Percentiles rank a stretch among this genome's conserved stretches.
phyloP scores from a whole-genome alignment of 2,329 filamentous ascomycete genomes.

The Huntiella bhutanensis region DNA sequence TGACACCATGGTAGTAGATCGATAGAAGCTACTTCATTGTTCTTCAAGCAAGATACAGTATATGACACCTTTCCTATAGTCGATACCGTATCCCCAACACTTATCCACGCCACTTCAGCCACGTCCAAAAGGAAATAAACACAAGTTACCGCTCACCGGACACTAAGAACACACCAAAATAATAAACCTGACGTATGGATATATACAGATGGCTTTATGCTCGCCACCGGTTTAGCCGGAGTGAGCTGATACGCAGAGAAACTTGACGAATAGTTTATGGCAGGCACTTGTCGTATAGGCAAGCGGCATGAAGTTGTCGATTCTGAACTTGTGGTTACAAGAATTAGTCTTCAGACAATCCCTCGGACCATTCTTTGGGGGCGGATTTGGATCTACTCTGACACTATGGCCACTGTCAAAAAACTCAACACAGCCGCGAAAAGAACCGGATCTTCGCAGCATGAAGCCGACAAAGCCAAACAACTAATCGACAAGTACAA shows the following conservation, averaged over 20 bases:
- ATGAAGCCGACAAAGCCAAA: no score
- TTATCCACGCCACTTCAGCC: not conserved
- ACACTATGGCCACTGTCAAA: no score
- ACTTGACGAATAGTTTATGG: not conserved
- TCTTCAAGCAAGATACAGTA: not conserved
- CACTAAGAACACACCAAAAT: no score
- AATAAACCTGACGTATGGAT: no score
- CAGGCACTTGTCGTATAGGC: no score
- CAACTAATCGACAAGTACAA: no score
- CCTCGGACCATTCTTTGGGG: no score
- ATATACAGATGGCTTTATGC: not conserved
- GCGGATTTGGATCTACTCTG: no score
- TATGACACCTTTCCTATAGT: not conserved
- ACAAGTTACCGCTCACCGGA: not conserved
- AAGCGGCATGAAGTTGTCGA: not conserved
- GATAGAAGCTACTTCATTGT: no score
- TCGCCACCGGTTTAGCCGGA: not conserved
- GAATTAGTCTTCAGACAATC: not conserved
- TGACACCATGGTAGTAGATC: no score
- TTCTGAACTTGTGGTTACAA: not conserved
- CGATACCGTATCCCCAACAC: not conserved
- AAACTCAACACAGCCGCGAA: no score
- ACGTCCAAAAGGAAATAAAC: not conserved
- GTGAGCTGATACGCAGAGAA: not conserved
- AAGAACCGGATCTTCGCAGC: no score